phyloP scores from a whole-genome alignment of 2,329 filamentous ascomycete species.

The Coleophoma eucalyptorum region DNA sequence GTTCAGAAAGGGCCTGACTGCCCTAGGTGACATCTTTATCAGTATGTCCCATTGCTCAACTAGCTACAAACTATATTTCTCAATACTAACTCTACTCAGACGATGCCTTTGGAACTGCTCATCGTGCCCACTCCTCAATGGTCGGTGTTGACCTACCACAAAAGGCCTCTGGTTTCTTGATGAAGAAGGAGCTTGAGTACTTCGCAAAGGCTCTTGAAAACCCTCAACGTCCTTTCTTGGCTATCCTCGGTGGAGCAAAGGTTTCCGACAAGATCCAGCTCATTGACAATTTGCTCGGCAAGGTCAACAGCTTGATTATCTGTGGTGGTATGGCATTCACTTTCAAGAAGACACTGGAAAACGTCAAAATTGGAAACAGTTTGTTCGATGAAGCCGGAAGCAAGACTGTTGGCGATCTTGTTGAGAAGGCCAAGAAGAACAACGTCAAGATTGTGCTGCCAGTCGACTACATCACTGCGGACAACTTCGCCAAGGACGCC shows the following conservation, averaged over 20 bases:
- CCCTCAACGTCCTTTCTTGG: slow-evolving; percentile 93
- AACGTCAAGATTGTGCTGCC: slow-evolving; percentile 93
- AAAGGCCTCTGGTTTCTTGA: slow-evolving; percentile 95
- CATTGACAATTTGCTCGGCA: slow-evolving; percentile 97
- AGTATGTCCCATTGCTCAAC: slow-evolving; percentile 56
- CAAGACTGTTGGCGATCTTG: slow-evolving; percentile 83
- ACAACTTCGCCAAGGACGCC: slow-evolving; percentile 89
- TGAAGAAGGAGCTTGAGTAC: slow-evolving; percentile 99
- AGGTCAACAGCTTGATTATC: slow-evolving; percentile 95
- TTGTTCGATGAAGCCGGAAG: slow-evolving; percentile 92
- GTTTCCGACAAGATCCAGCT: slow-evolving; percentile 99
- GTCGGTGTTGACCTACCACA: slow-evolving; percentile 93
- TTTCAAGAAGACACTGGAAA: slow-evolving; percentile 98
- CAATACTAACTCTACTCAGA: slow-evolving; percentile 45
- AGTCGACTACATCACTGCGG: slow-evolving; percentile 91
- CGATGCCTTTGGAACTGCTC: slow-evolving; percentile 96
- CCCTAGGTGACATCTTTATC: slow-evolving; percentile 92
- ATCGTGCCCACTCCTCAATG: slow-evolving; percentile 99
- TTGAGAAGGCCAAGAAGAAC: slow-evolving; percentile 96
- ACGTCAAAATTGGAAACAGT: slow-evolving; percentile 82
- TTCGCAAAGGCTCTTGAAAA: slow-evolving; percentile 95
- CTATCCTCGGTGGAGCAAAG: slow-evolving; percentile 97
- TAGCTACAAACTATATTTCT: too few species aligned
- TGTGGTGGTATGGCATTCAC: slow-evolving; percentile 99
- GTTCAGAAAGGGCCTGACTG: slow-evolving; percentile 94